Conservation (phyloP, 768 basidiomycete genomes). For the Naematelia aurantialba region DNA sequence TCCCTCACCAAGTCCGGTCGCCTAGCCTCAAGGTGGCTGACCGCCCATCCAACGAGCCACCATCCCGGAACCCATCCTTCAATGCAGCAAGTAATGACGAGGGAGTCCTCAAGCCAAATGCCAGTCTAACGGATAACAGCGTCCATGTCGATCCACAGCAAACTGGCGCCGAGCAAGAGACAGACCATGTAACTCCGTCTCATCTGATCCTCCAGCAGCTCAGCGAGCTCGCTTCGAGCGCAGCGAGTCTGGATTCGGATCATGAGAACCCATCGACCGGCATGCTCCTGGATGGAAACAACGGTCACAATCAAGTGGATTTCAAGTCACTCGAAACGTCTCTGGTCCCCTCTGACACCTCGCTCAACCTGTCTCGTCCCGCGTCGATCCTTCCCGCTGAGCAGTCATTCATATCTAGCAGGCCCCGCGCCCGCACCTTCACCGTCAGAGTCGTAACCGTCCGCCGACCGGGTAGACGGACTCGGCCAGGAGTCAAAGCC, state of each 20-base stretch:
- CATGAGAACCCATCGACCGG: no score
- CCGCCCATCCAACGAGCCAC: background rate
- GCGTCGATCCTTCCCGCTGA: background rate
- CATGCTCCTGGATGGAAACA: no score
- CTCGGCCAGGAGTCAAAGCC: background rate
- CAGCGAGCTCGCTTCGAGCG: no score
- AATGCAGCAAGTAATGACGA: no score
- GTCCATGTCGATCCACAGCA: no score
- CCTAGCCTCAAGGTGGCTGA: background rate
- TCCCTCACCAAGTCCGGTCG: background rate
- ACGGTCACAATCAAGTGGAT: background rate
- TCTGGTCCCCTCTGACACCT: background rate
- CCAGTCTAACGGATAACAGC: no score
- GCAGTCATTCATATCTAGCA: background rate
- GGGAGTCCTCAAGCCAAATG: no score
- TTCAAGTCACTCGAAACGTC: background rate
- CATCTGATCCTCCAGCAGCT: no score
- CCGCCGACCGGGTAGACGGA: background rate
- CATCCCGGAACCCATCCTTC: no score
- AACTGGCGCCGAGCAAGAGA: no score
- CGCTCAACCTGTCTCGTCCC: background rate
- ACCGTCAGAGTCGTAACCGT: background rate
- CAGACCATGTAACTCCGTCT: no score
- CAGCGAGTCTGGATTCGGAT: no score
- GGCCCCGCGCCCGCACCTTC: background rate